Evolutionary conservation across 108 stramenopile species (phyloP), one percentile per base, ranked within the genome.

Genomic region (Conticribra guillardii): DNA sequence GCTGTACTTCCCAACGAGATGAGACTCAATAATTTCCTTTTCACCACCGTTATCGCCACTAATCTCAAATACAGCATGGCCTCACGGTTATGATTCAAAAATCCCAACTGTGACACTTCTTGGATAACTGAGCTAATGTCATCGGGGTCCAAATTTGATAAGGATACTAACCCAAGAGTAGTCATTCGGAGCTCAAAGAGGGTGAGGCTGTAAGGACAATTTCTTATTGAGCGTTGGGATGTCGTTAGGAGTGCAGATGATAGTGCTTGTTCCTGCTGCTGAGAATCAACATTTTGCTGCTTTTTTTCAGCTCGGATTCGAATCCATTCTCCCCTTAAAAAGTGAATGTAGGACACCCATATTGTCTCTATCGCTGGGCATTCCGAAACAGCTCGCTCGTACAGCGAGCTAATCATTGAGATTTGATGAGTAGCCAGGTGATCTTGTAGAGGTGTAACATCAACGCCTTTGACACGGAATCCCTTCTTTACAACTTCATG

Each of bases 291-390:
- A 24, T 37, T 19, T 71, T 56, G 27, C n/a, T 44, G 45, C 41
- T 63, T 21, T 46, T 37, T 18, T 31, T 66, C 56, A 22, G n/a
- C n/a, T n/a, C 60, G 54, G 37, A 33, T 47, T 29, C 44, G 32
- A 52, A 62, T 57, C 54, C 49, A 73, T 64, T 80, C 79, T 50
- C 61, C 80, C 5, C 61, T 45, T 47, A 95, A 56, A 50, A 80
- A 80, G 41, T 71, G 58, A n/a, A 90, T 34, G 61, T 92, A 92
- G 0, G 87, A 81, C 14, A 81, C 24, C 94, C 94, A 95, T 23
- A 95, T 17, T 3, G 76, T 24, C 50, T 95, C 94, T 26, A 89
- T 89, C 32, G 94, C 92, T 11, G 94, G 94, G 63, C 91, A 95
- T 79, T 95, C 94, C 17, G 91, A 81, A 21, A 91, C 45, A 22